phyloP scores from a whole-genome alignment of 1,284 basidiomycete species.

The Xerocomus minutiporus region DNA sequence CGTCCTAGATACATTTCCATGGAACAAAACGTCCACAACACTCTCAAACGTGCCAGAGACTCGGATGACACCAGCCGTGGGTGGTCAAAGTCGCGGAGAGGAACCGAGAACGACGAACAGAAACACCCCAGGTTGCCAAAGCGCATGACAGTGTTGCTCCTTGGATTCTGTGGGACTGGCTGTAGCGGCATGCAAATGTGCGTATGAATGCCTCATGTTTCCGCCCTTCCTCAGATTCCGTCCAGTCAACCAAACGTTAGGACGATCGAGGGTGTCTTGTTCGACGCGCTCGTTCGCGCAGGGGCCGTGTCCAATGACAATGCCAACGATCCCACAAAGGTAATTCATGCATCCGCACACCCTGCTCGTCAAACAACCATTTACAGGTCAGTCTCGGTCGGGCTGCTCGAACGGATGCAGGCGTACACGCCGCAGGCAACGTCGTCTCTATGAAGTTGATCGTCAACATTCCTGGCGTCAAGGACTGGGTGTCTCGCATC shows the following conservation, averaged over 20 bases:
- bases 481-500: conserved; percentile 70
- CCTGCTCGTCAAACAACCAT: background rate
- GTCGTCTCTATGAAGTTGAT: conserved; percentile 91
- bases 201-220: conserved; percentile 26
- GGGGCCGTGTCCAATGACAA: conserved; percentile 94
- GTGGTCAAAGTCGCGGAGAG: conserved; percentile 22
- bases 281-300: conserved; percentile 82
- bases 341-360: conserved; percentile 21
- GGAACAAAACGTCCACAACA: background rate
- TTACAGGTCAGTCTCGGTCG: conserved; percentile 76
- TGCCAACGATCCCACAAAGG: conserved; percentile 87
- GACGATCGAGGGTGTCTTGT: conserved; percentile 92
- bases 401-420: conserved; percentile 94
- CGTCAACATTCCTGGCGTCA: conserved; percentile 64
- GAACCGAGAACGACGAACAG: conserved; percentile 32
- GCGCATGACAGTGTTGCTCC: conserved; percentile 64
- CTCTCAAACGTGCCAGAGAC: conserved; percentile 8
- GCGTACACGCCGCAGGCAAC: conserved; percentile 97
- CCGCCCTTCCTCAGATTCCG: background rate
- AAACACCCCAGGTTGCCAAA: conserved; percentile 61
- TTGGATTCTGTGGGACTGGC: conserved; percentile 78
- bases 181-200: conserved; percentile 97
- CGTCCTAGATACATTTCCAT: background rate
- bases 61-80: conserved; percentile 7
- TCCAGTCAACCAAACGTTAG: conserved; percentile 51